These are phyloP conservation scores for Rhodotorula sp. DNA, from an alignment of 1,284 basidiomycete species.

Conservation along the genomic window DNA sequence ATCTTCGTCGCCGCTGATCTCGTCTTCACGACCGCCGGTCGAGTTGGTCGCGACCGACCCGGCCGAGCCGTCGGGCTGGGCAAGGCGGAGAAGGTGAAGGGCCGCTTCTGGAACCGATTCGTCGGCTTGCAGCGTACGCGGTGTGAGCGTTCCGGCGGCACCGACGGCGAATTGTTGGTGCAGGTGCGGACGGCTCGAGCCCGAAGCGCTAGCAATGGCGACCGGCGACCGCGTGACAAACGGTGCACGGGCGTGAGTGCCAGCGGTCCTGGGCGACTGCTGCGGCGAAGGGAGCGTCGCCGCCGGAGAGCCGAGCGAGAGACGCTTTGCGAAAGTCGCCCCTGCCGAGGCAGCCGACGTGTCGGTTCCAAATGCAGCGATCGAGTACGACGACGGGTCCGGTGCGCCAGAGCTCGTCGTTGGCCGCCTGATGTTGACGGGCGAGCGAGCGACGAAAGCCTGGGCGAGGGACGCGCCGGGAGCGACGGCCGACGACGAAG, in stretches of 20 bases:
- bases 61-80: slow-evolving; percentile 25
- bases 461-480: neutral
- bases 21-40: slow-evolving; percentile 22
- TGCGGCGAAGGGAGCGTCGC: neutral
- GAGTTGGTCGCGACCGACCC: slow-evolving; percentile 30
- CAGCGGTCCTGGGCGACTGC: neutral
- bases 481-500: neutral
- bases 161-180: neutral
- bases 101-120: slow-evolving; percentile 40
- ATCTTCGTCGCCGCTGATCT: slow-evolving; percentile 29
- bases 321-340: neutral
- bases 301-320: neutral
- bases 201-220: too few relatives aligned
- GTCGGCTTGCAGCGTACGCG: slow-evolving; percentile 22
- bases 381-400: slow-evolving; percentile 17
- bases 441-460: neutral
- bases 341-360: neutral
- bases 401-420: neutral
- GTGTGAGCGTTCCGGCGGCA: slow-evolving; percentile 2
- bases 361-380: slow-evolving; percentile 9
- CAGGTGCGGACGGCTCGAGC: too few relatives aligned
- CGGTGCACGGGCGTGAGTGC: too few relatives aligned
- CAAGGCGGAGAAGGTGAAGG: slow-evolving; percentile 39
- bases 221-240: too few relatives aligned
- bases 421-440: neutral